Conservation (phyloP, 768 basidiomycete genomes). For the Suillus lakei region DNA sequence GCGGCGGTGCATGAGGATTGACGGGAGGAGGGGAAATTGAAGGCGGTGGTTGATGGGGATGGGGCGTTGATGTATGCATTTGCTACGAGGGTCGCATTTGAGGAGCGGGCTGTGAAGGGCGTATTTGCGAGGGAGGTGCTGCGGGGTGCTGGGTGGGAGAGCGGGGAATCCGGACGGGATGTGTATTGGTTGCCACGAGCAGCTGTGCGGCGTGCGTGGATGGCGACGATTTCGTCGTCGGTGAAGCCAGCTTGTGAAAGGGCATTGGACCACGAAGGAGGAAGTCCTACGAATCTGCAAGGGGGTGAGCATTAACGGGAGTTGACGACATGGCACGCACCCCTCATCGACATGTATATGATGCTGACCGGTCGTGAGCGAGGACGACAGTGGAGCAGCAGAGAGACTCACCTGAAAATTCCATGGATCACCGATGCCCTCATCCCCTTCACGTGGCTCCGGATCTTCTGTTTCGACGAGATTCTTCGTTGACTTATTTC, state of each 20-base stretch:
- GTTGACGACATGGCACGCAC: no score
- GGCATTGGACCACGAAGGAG: conserved; percentile 73
- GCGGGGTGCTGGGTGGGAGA: conserved; percentile 36
- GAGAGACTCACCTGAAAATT: conserved; percentile 66
- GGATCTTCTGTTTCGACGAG: conserved; percentile 23
- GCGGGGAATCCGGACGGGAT: conserved; percentile 20
- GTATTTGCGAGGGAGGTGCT: conserved; percentile 24
- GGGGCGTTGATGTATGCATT: not conserved
- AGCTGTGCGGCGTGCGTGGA: conserved; percentile 47
- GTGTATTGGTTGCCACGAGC: not conserved
- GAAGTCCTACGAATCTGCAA: conserved; percentile 68
- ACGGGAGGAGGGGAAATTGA: not conserved
- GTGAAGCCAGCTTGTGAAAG: conserved; percentile 65
- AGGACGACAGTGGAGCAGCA: not conserved
- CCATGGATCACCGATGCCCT: conserved; percentile 70
- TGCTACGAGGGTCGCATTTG: not conserved
- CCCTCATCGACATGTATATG: conserved; percentile 81
- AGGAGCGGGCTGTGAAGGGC: not conserved
- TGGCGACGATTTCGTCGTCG: conserved; percentile 69
- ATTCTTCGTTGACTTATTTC: conserved; percentile 37
- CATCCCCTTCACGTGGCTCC: conserved; percentile 44
- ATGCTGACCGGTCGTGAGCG: conserved; percentile 48
- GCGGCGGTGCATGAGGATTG: not conserved
- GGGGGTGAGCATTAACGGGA: no score
- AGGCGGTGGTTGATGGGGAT: not conserved